Base-by-base conservation (phyloP, 176 grass and related monocot species). In the Ananas comosus region DNA sequence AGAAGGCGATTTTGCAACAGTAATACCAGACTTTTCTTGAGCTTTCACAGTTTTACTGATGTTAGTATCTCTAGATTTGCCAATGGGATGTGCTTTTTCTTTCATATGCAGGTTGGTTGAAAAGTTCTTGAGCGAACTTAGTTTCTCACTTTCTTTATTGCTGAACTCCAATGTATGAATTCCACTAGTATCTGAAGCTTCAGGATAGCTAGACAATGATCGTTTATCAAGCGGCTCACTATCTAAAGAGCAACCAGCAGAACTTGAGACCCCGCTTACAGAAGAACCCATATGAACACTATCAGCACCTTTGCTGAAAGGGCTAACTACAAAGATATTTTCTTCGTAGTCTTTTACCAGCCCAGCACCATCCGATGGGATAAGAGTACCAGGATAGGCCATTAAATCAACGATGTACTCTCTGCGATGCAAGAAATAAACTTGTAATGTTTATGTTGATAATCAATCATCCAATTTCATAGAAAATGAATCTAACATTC, bases 331-430 rank as follows among this genome's bases (percentile, higher is more conserved):
- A 59, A 80, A 28, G 11, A 80, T 81, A 64, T 70, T 87, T 65
- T 85, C 83, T 70, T 88, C 85, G 2, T 68, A 70, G 68, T 90
- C 84, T 61, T 63, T 78, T 61, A 70, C 48, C 50, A 87, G 79
- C 77, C 86, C 87, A 69, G 78, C 69, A 72, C 78, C 95, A 53
- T 99, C 95, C 69, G 87, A 99, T 63, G 90, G 90, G 70, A 99
- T 88, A 78, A 93, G 82, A 70, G 80, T 93, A 56, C 90, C 95
- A 61, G 95, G 90, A 68, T 91, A 89, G n/a, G 85, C 68, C 75
- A 99, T 82, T 16, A 99, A 83, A 86, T 99, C 95, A 88, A 99
- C 89, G 51, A 99, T 99, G 64, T 90, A 94, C 33, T 99, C 95
- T 80, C 95, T 99, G 80, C 74, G 24, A 77, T 61, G 25, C 12